Evolutionary conservation across 2,329 filamentous ascomycete species (phyloP), one percentile per base, ranked within the genome.

Genomic region (Lasiodiplodia theobromae): DNA sequence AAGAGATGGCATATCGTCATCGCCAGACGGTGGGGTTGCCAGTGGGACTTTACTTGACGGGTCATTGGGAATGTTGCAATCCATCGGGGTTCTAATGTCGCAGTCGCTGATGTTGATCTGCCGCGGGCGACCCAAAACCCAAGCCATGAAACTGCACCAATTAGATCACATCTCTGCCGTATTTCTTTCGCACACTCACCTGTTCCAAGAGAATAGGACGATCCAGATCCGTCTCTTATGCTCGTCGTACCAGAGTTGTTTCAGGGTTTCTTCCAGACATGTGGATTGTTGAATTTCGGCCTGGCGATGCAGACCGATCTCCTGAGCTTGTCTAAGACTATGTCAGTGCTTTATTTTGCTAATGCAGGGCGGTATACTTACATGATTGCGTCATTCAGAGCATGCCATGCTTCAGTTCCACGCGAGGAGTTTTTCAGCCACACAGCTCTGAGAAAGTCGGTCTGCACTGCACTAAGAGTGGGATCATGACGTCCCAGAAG

Each of bases 391-490:
- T 63, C 44, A 28, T 34, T 34, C 3, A 63, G 44, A 37, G 58
- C 58, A 51, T 63, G 58, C 58, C 58, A 63, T 4, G 58, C 40
- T 21, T 63, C 58, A 4, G 58, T 63, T 63, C 58, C 58, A 28
- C 58, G 58, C 6, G 58, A 63, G 14, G 25, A 16, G 10, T 51
- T 63, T 25, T 63, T 63, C 40, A 63, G 58, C 58, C 58, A 63
- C 6, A 63, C 58, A 16, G 40, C 58, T 25, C 58, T 63, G 10
- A 63, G 40, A 12, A 63, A 63, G 18, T 63, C 58, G 12, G 58
- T 63, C 58, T 63, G 58, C 6, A 63, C 58, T 7, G n/a, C 58
- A 44, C 58, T 49, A 7, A 63, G 28, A 21, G 58, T 51, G 18
- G 58, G 58, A 37, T 63, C 58, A 51, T 63, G 58, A 3, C 58